These are phyloP conservation scores for Penstemon davidsonii DNA, from an alignment of 257 asterid species.

Conservation along the genomic window DNA sequence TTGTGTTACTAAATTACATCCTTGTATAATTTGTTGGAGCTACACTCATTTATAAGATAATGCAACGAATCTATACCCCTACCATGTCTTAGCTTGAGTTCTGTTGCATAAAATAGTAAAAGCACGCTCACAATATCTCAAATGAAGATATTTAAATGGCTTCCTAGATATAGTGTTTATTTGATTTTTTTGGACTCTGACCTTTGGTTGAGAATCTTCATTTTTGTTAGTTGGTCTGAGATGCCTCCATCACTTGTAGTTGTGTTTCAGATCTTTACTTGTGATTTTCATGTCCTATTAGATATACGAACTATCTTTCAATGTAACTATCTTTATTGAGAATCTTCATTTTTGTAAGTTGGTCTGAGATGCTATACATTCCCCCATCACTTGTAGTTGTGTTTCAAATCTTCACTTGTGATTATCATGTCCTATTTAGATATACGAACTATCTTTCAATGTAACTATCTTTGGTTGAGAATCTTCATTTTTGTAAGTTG, in stretches of 20 bases:
- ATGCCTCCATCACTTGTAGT: neutral
- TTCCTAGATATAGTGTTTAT: neutral
- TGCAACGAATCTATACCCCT: neutral
- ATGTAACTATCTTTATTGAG: no score
- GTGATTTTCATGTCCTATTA: conserved; percentile 4
- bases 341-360: neutral
- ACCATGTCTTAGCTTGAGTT: neutral
- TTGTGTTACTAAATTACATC: neutral
- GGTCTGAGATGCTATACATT: neutral
- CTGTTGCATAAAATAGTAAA: neutral
- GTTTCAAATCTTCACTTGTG: conserved; percentile 1
- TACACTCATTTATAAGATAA: neutral
- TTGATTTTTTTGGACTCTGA: neutral
- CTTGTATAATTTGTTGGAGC: neutral
- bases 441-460: conserved; percentile 27
- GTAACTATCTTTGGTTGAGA: no score
- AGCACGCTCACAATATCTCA: neutral
- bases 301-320: conserved; percentile 29
- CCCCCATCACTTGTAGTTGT: neutral
- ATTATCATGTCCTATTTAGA: conserved; percentile 8
- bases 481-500: neutral
- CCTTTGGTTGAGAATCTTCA: neutral
- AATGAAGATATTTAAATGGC: neutral
- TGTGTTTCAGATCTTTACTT: neutral
- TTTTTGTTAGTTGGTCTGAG: neutral